Base-by-base conservation (phyloP, 345 rosid species). In the Brassica rapa region DNA sequence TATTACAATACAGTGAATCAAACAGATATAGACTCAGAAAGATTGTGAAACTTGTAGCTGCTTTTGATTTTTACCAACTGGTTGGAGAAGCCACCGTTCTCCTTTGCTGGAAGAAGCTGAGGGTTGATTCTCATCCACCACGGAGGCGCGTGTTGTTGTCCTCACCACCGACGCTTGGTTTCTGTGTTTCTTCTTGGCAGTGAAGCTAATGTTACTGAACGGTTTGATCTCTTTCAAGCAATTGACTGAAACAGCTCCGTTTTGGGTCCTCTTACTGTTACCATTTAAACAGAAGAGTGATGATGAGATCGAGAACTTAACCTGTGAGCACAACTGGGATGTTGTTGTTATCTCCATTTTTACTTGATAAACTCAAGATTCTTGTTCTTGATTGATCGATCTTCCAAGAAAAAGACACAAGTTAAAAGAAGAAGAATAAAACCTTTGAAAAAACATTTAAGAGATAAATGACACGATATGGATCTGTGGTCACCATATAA, bases 11-110 rank as follows among this genome's bases (percentile, higher is more conserved):
- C 4, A 14, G 23, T 64, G n/a, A 64, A 64, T 64, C 46, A 33
- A 64, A 3, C 35, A 64, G 4, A 33, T 8, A 62, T 1, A 51
- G 11, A 9, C 30, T 55, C 27, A 60, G 32, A 1, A 30, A n/a
- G 2, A 4, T 60, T 10, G 61, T 21, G 63, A 46, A 61, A 61
- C 9, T 59, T 16, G 77, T 53, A 49, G 14, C 62, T 29, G 61
- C 29, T 60, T 55, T 46, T 73, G 77, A n/a, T 41, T 30, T 63
- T 30, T 63, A 90, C 97, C 97, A 68, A 88, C 90, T n/a, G 97
- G 97, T 79, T 86, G 84, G 72, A 89, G 97, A 84, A 94, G 87
- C 97, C 97, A 94, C 74, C 87, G 87, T 35, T 85, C 87, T 41
- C 80, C 71, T 63, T 71, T 59, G 62, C 61, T 83, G 60, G 35